A percentile compares a stretch with the other conserved stretches of the same genome.
phyloP scores from a whole-genome alignment of 371 early-diverging fungal genomes.

The Chytridium lagenaria region DNA sequence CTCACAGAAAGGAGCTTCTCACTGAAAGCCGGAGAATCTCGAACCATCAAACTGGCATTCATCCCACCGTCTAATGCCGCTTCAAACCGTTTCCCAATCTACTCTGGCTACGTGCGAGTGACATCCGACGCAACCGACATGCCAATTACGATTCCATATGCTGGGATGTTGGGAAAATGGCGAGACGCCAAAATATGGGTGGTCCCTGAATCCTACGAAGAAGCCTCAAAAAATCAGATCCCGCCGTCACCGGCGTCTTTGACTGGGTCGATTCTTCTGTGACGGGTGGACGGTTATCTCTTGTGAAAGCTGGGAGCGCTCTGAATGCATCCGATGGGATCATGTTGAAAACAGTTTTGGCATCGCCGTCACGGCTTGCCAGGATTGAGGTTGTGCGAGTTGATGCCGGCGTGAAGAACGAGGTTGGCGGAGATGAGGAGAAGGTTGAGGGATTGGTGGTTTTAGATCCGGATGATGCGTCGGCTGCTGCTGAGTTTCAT shows the following conservation, averaged over 20 bases:
- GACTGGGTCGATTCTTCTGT: not conserved
- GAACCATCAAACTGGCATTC: constrained; percentile 23
- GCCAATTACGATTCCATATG: constrained; percentile 33
- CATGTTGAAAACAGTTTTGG: constrained; percentile 11
- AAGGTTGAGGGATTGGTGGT: not conserved
- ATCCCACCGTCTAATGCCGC: constrained; percentile 19
- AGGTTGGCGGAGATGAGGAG: not conserved
- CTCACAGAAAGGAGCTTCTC: constrained; percentile 1
- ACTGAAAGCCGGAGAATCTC: constrained; percentile 28
- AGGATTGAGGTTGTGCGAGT: constrained; percentile 6
- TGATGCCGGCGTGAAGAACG: not conserved
- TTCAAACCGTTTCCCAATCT: constrained; percentile 29
- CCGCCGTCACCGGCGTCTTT: not conserved
- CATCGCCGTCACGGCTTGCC: constrained; percentile 7
- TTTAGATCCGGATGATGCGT: not conserved
- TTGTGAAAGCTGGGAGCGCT: not conserved
- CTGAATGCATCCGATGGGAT: constrained; percentile 15
- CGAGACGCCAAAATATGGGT: not conserved
- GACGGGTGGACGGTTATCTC: not conserved
- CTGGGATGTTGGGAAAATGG: constrained; percentile 32
- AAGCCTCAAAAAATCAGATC: not conserved
- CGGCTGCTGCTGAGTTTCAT: constrained; percentile 7
- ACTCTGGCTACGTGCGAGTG: constrained; percentile 32
- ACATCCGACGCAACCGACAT: not conserved
- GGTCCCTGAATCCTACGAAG: not conserved